Percentiles rank a stretch among this genome's conserved stretches.
Evolutionary conservation across 2,329 filamentous ascomycete species (phyloP).

Genomic region (Sordariomycetes sp.): DNA sequence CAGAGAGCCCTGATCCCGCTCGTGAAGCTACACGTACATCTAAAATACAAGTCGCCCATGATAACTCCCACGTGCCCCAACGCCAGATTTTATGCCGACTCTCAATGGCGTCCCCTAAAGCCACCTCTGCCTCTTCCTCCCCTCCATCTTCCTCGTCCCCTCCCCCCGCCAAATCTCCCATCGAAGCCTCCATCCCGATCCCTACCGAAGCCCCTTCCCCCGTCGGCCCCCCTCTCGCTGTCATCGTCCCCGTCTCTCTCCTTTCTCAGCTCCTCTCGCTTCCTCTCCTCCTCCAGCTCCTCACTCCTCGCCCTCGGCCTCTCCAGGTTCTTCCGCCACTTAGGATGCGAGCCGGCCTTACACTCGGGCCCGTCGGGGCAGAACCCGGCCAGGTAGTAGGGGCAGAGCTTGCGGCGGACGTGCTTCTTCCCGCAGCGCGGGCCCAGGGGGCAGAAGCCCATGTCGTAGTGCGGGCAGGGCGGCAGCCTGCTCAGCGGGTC

Average conservation of each 20-base stretch:
- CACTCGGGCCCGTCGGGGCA: constrained; percentile 76
- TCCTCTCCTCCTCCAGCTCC: constrained; percentile 48
- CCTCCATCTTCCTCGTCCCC: constrained; percentile 18
- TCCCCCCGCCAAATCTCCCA: constrained; percentile 10
- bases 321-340: constrained; percentile 69
- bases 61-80: too few species aligned
- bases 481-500: constrained; percentile 72
- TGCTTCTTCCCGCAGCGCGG: constrained; percentile 84
- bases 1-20: too few species aligned
- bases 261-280: constrained; percentile 18
- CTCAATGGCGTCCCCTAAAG: constrained; percentile 19
- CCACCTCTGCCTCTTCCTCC: constrained; percentile 21
- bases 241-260: constrained; percentile 24
- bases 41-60: too few species aligned
- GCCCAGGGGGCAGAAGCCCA: constrained; percentile 88
- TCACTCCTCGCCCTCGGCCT: constrained; percentile 64
- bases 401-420: constrained; percentile 70
- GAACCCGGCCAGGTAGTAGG: constrained; percentile 86
- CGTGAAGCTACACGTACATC: too few species aligned
- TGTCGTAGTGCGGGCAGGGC: constrained; percentile 84
- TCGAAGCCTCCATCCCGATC: constrained; percentile 16
- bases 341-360: constrained; percentile 71
- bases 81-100: too few species aligned
- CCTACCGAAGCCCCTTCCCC: constrained; percentile 17
- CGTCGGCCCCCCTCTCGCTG: constrained; percentile 25